Evolutionary conservation across 2,329 filamentous ascomycete species (phyloP).

Genomic region (Colletotrichum phormii): DNA sequence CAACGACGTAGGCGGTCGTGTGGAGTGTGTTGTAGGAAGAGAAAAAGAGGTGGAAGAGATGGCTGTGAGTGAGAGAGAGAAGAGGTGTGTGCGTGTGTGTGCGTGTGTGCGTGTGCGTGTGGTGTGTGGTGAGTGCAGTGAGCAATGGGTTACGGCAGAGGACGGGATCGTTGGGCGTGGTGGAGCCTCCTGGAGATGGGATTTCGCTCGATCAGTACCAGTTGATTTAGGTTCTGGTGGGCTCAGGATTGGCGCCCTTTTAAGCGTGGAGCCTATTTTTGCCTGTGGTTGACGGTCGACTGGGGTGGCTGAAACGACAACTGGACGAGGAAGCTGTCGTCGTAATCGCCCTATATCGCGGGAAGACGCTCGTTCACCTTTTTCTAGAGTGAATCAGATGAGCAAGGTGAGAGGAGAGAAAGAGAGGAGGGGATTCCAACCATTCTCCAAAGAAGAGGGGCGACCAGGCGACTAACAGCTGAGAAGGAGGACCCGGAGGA

Average conservation of each 20-base stretch:
- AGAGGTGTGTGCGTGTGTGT: slow-evolving; percentile 18
- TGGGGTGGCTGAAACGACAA: slow-evolving; percentile 36
- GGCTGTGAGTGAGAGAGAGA: slow-evolving; percentile 28
- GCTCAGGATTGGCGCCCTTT: slow-evolving; percentile 36
- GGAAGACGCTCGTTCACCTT: background rate
- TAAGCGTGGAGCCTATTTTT: slow-evolving; percentile 38
- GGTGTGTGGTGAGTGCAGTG: background rate
- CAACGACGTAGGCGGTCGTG: background rate
- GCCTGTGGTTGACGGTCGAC: slow-evolving; percentile 35
- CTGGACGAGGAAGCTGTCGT: slow-evolving; percentile 6
- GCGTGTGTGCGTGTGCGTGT: background rate
- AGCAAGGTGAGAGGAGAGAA: slow-evolving; percentile 3
- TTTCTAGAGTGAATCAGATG: background rate
- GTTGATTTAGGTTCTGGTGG: slow-evolving; percentile 38
- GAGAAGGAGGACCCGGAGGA: background rate
- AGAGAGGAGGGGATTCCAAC: background rate
- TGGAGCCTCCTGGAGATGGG: slow-evolving; percentile 35
- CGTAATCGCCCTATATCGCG: background rate
- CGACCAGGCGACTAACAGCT: background rate
- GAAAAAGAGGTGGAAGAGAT: slow-evolving; percentile 17
- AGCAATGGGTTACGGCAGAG: slow-evolving; percentile 26
- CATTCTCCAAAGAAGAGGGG: background rate
- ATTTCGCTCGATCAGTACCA: slow-evolving; percentile 36
- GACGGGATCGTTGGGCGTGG: slow-evolving; percentile 36
- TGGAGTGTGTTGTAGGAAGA: slow-evolving; percentile 14